A percentile compares a stretch with the other conserved stretches of the same genome.
Evolutionary conservation across 441 rosid species (phyloP).

Genomic region (Sinapis alba): DNA sequence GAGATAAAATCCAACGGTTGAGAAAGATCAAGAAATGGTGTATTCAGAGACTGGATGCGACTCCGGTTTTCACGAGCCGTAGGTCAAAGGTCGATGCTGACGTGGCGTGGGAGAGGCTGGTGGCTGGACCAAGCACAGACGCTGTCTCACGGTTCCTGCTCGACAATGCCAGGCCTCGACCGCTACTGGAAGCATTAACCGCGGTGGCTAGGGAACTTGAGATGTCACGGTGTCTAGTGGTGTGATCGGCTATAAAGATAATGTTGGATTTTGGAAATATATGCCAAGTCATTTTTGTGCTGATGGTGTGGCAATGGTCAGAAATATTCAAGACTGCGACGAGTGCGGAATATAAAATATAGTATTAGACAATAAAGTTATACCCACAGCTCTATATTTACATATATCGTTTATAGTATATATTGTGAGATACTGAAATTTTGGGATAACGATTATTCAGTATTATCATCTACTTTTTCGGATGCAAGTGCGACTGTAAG

Average conservation of each 20-base stretch:
- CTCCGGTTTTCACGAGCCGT: slow-evolving; percentile 47
- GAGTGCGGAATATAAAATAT: slow-evolving; percentile 3
- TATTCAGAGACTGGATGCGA: slow-evolving; percentile 67
- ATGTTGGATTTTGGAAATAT: background rate
- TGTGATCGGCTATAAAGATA: slow-evolving; percentile 9
- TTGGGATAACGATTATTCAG: slow-evolving; percentile 39
- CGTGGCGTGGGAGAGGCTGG: slow-evolving; percentile 62
- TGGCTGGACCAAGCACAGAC: slow-evolving; percentile 50
- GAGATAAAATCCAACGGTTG: slow-evolving; percentile 63
- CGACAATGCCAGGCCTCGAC: slow-evolving; percentile 21
- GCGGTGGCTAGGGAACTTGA: slow-evolving; percentile 28
- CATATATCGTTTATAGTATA: slow-evolving; percentile 17
- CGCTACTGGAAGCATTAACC: slow-evolving; percentile 6
- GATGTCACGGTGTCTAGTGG: slow-evolving; percentile 40
- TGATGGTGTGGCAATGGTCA: slow-evolving; percentile 16
- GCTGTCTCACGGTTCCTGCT: slow-evolving; percentile 54
- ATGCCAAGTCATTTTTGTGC: background rate
- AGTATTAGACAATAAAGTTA: slow-evolving; percentile 15
- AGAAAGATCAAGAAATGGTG: slow-evolving; percentile 59
- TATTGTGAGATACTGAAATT: slow-evolving; percentile 35
- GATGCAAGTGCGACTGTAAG: slow-evolving; percentile 28
- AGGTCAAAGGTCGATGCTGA: slow-evolving; percentile 51
- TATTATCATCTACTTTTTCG: slow-evolving; percentile 30
- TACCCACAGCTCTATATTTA: background rate
- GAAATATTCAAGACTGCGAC: background rate